A percentile compares a stretch with the other conserved stretches of the same genome.
These are phyloP conservation scores for Candida buenavistaensis DNA, from an alignment of 1,139 yeast genomes.

Conservation along the genomic window DNA sequence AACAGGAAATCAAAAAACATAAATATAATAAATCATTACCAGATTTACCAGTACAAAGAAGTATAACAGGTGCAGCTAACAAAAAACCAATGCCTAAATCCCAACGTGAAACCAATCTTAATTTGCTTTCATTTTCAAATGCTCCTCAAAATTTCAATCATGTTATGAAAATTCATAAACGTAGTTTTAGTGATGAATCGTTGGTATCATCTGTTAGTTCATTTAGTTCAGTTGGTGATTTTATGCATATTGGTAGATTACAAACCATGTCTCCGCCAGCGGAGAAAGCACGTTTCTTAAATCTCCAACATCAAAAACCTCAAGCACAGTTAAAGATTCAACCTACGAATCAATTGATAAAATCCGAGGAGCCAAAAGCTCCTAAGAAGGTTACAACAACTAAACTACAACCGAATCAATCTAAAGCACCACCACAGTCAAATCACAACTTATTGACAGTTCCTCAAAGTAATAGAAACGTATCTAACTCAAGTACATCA, in stretches of 20 bases:
- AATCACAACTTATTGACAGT: background rate
- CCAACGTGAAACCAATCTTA: slow-evolving; percentile 4
- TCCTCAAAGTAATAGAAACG: slow-evolving; percentile 1
- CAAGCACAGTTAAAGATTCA: slow-evolving; percentile 3
- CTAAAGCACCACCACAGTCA: background rate
- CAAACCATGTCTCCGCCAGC: slow-evolving; percentile 7
- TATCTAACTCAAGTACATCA: slow-evolving; percentile 6
- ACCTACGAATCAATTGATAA: background rate
- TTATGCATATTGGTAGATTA: slow-evolving; percentile 20
- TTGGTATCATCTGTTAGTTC: slow-evolving; percentile 40
- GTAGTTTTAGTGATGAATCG: slow-evolving; percentile 42
- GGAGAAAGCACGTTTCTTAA: slow-evolving; percentile 2
- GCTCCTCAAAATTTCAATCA: slow-evolving; percentile 1
- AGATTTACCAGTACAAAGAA: slow-evolving; percentile 3
- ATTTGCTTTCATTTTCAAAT: slow-evolving; percentile 5
- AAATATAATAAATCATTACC: slow-evolving; percentile 8
- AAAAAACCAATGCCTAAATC: slow-evolving; percentile 8
- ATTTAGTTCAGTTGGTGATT: slow-evolving; percentile 38
- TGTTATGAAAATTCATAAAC: slow-evolving; percentile 23
- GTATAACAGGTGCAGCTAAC: background rate
- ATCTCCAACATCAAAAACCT: background rate
- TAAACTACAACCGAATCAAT: no score
- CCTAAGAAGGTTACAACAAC: no score
- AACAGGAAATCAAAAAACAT: background rate
- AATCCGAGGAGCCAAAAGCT: background rate